Conservation (phyloP, 441 rosid species). For the Eruca vesicaria region DNA sequence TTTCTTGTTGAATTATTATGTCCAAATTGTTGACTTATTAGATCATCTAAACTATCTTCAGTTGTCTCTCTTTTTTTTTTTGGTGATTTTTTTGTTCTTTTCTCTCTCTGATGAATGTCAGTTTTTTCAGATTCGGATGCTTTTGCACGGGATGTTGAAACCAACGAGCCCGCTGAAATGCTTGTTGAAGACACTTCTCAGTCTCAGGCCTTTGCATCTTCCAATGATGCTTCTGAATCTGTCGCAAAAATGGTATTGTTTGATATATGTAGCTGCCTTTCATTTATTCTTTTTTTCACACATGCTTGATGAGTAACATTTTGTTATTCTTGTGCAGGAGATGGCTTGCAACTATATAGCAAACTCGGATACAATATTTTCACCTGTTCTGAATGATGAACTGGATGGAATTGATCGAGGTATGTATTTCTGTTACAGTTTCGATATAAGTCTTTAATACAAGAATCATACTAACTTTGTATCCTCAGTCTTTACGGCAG, state of each 20-base stretch:
- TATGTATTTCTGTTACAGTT: slow-evolving; percentile 8
- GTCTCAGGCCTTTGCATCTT: slow-evolving; percentile 23
- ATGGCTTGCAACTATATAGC: slow-evolving; percentile 20
- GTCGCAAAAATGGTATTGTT: slow-evolving; percentile 23
- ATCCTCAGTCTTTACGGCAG: slow-evolving; percentile 30
- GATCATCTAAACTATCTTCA: slow-evolving; percentile 15
- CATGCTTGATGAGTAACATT: slow-evolving; percentile 4
- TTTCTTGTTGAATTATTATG: slow-evolving; percentile 21
- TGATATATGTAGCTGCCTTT: not conserved
- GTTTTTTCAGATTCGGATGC: slow-evolving; percentile 25
- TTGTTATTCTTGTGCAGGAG: slow-evolving; percentile 21
- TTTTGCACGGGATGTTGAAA: slow-evolving; percentile 22
- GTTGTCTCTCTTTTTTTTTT: not conserved
- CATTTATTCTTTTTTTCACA: not conserved
- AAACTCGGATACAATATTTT: slow-evolving; percentile 35
- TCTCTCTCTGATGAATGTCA: slow-evolving; percentile 6
- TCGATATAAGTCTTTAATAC: not conserved
- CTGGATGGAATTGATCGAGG: slow-evolving; percentile 34
- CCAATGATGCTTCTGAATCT: slow-evolving; percentile 21
- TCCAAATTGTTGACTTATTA: slow-evolving; percentile 21
- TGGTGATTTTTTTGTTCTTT: no score
- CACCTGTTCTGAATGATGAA: slow-evolving; percentile 39
- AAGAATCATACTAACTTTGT: not conserved
- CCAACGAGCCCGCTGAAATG: slow-evolving; percentile 33
- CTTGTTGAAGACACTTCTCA: slow-evolving; percentile 28